phyloP scores from a whole-genome alignment of 805 yeast genomes.

The Candida golubevii region DNA sequence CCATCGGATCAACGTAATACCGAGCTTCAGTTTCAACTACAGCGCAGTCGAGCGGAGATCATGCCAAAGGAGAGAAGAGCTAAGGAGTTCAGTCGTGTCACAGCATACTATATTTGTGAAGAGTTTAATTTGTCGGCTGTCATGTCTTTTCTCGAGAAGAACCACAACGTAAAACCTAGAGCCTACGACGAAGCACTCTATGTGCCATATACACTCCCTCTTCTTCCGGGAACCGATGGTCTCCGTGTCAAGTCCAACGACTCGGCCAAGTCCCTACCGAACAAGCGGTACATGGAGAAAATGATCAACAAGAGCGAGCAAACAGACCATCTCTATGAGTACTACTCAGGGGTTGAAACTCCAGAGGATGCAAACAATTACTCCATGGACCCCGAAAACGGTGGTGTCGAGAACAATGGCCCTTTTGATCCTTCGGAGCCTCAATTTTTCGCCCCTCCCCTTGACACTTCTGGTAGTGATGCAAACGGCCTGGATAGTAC shows the following conservation, averaged over 20 bases:
- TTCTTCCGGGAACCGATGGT: conserved; percentile 79
- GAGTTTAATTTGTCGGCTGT: conserved; percentile 65
- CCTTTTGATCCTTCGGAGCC: conserved; percentile 91
- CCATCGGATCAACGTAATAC: conserved; percentile 10
- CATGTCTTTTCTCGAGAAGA: conserved; percentile 55
- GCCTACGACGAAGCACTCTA: conserved; percentile 90
- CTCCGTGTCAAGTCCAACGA: conserved; percentile 70
- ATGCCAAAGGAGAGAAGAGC: conserved; percentile 57
- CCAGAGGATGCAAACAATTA: conserved; percentile 51
- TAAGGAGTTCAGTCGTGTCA: conserved; percentile 71
- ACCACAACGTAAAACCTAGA: conserved; percentile 83
- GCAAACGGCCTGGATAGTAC: conserved; percentile 13
- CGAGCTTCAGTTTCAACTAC: conserved; percentile 28
- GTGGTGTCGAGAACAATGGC: conserved; percentile 42
- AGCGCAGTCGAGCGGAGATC: conserved; percentile 48
- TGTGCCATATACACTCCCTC: conserved; percentile 82
- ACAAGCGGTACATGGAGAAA: conserved; percentile 60
- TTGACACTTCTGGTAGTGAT: conserved; percentile 15
- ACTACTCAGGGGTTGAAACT: conserved; percentile 74
- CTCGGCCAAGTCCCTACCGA: conserved; percentile 40
- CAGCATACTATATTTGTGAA: conserved; percentile 89
- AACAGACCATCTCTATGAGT: conserved; percentile 88
- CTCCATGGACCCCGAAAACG: conserved; percentile 43
- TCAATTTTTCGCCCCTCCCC: conserved; percentile 65
- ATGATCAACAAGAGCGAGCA: conserved; percentile 78